Percentiles rank a stretch among this genome's conserved stretches.
Evolutionary conservation across 345 rosid species (phyloP).

Genomic region (Dovyalis caffra): DNA sequence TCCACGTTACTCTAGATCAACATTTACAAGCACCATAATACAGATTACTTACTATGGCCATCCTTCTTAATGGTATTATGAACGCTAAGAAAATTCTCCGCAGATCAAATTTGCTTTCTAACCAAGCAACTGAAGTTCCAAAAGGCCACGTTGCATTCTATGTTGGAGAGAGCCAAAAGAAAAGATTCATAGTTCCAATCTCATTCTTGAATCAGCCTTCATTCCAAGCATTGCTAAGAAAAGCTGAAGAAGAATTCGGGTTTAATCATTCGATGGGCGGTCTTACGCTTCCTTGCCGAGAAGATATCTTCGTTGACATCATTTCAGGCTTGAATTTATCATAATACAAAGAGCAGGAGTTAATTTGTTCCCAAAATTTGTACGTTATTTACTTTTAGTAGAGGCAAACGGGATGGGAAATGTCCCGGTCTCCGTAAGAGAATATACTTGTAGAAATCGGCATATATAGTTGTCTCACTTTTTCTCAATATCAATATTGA

Average conservation of each 20-base stretch:
- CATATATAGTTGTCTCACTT: neutral
- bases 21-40: too few relatives aligned
- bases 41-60: neutral
- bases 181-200: too few relatives aligned
- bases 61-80: neutral
- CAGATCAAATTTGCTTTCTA: neutral
- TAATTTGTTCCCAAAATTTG: neutral
- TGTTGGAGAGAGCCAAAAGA: too few relatives aligned
- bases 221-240: too few relatives aligned
- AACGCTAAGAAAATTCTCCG: neutral
- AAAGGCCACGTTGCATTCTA: conserved; percentile 10
- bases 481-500: neutral
- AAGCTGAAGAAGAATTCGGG: too few relatives aligned
- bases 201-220: too few relatives aligned
- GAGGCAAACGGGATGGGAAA: neutral
- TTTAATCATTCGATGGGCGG: too few relatives aligned
- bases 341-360: neutral
- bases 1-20: neutral
- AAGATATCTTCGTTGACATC: too few relatives aligned
- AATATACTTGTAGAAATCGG: neutral
- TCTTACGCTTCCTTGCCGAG: too few relatives aligned
- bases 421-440: neutral
- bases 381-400: neutral
- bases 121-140: conserved; percentile 3
- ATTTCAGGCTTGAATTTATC: neutral